Percentiles rank a stretch among this genome's conserved stretches.
Conservation (phyloP, 2,329 filamentous ascomycete species). For the Trichoderma sp. region DNA sequence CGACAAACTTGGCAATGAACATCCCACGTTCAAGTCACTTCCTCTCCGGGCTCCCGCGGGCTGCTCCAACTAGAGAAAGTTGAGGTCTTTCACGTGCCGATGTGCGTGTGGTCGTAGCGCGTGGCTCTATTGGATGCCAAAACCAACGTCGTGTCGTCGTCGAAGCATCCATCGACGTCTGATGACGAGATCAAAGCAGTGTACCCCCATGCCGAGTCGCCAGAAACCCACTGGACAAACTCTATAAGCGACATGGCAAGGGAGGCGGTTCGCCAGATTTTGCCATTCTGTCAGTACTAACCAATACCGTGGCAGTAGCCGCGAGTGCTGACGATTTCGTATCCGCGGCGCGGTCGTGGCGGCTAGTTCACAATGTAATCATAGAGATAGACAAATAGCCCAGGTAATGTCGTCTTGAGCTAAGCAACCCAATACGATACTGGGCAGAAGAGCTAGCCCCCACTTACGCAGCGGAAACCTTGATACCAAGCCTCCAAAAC, state of each 20-base stretch:
- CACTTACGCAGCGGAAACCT: not conserved
- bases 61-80: not conserved
- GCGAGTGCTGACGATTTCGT: not conserved
- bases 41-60: not conserved
- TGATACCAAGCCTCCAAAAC: not conserved
- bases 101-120: not conserved
- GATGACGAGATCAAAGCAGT: not conserved
- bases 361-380: not conserved
- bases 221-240: not conserved
- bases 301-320: not conserved
- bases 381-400: not conserved
- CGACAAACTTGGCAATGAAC: not conserved
- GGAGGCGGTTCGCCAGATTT: not conserved
- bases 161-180: not conserved
- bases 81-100: not conserved
- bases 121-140: not conserved
- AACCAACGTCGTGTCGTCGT: not conserved
- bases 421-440: not conserved
- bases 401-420: not conserved
- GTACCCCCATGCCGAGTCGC: not conserved
- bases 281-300: not conserved
- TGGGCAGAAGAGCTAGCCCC: not conserved
- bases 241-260: not conserved
- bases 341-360: conserved; percentile 8
- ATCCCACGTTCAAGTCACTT: not conserved